Percentiles rank a stretch among this genome's conserved stretches.
Conservation (phyloP, 169 alveolate species). For the Perkinsus marinus region DNA sequence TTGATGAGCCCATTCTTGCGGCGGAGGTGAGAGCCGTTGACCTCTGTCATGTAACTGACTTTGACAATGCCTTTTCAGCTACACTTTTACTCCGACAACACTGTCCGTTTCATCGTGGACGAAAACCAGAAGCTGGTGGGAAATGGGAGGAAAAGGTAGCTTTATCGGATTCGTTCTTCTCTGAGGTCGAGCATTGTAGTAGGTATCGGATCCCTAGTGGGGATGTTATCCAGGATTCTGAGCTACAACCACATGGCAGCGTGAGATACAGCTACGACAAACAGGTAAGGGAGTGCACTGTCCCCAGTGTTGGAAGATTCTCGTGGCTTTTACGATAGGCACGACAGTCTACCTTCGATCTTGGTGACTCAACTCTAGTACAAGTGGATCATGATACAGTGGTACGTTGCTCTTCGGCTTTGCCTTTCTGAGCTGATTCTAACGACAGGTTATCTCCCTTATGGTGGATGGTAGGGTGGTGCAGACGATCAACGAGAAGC, state of each 20-base stretch:
- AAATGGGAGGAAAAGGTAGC: not conserved
- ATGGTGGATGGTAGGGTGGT: not conserved
- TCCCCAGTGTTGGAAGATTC: not conserved
- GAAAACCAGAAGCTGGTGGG: not conserved
- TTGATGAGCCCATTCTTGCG: not conserved
- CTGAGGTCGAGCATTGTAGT: not conserved
- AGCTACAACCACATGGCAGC: not conserved
- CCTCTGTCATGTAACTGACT: not conserved
- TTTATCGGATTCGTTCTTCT: not conserved
- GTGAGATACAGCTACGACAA: not conserved
- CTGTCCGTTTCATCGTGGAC: not conserved
- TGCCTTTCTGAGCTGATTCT: too few species aligned
- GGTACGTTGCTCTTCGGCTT: too few species aligned
- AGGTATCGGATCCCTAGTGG: not conserved
- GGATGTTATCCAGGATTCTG: not conserved
- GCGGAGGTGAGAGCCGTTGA: not conserved
- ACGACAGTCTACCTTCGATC: not conserved
- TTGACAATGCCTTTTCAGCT: not conserved
- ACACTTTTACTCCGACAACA: not conserved
- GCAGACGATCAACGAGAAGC: not conserved
- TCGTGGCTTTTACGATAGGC: not conserved
- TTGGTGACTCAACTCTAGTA: not conserved
- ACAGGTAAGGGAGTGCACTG: not conserved
- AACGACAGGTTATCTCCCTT: too few species aligned
- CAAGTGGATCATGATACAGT: not conserved